Evolutionary conservation across 2,329 filamentous ascomycete genomes (phyloP).

Genomic region (Fusarium penzigii): DNA sequence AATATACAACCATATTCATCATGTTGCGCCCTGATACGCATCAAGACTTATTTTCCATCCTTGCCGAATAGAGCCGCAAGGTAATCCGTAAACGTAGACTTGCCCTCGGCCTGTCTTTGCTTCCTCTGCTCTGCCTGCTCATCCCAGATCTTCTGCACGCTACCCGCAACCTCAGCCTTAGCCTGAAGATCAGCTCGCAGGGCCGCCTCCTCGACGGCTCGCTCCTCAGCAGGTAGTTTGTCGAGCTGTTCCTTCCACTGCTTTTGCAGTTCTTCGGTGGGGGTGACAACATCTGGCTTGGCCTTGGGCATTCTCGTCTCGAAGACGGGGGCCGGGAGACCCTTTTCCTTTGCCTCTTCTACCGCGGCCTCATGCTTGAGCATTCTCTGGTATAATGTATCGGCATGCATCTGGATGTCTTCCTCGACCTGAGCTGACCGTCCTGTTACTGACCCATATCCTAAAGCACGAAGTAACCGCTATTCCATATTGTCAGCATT

Average conservation of each 20-base stretch:
- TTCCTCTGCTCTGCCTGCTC: constrained; percentile 57
- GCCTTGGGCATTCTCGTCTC: constrained; percentile 52
- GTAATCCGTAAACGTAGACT: constrained; percentile 33
- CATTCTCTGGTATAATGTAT: constrained; percentile 86
- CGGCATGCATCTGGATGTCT: constrained; percentile 93
- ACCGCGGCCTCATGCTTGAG: constrained; percentile 75
- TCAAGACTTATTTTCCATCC: constrained; percentile 26
- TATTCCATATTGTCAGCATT: constrained; percentile 36
- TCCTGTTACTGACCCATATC: constrained; percentile 73
- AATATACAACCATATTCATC: constrained; percentile 15
- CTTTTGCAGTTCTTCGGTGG: constrained; percentile 50
- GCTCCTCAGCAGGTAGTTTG: constrained; percentile 58
- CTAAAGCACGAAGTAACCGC: constrained; percentile 87
- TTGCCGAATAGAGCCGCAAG: constrained; percentile 32
- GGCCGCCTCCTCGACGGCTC: constrained; percentile 63
- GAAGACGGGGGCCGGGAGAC: constrained; percentile 59
- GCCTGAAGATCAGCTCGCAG: constrained; percentile 63
- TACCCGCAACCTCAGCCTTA: constrained; percentile 62
- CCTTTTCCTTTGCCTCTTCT: constrained; percentile 67
- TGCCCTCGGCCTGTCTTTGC: constrained; percentile 38
- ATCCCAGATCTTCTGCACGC: constrained; percentile 45
- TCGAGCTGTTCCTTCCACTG: constrained; percentile 57
- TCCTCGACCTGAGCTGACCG: constrained; percentile 72
- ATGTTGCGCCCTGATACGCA: not conserved
- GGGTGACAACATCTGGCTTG: constrained; percentile 25